These are phyloP conservation scores for Fusarium stilboides DNA, from an alignment of 2,329 filamentous ascomycete species.

Conservation along the genomic window DNA sequence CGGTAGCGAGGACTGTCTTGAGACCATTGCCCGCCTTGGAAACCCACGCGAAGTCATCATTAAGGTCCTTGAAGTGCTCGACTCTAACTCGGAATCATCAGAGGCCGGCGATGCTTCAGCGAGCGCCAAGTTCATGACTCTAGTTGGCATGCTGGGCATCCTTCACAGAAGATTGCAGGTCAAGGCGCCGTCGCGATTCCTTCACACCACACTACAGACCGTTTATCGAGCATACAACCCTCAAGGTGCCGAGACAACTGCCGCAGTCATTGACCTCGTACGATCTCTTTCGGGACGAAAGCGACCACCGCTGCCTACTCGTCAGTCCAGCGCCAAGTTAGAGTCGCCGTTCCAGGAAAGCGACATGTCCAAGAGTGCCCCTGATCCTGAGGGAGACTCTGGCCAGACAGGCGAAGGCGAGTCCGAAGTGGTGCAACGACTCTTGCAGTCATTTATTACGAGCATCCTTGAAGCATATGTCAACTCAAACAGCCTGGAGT, in stretches of 20 bases:
- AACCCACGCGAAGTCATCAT: constrained; percentile 87
- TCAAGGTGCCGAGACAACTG: constrained; percentile 76
- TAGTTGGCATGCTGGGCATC: constrained; percentile 80
- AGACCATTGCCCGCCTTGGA: constrained; percentile 81
- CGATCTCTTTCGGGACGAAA: constrained; percentile 78
- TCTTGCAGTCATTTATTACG: constrained; percentile 84
- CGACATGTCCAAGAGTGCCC: constrained; percentile 69
- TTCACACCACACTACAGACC: constrained; percentile 82
- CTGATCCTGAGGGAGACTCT: constrained; percentile 71
- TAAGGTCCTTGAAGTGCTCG: constrained; percentile 82
- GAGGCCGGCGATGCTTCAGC: constrained; percentile 56
- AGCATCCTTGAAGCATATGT: constrained; percentile 83
- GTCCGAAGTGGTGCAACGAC: constrained; percentile 71
- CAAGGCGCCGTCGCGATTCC: constrained; percentile 82
- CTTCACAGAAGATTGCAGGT: constrained; percentile 83
- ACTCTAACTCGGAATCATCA: constrained; percentile 61
- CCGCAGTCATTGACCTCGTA: constrained; percentile 78
- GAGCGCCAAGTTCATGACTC: constrained; percentile 73
- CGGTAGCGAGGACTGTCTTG: constrained; percentile 78
- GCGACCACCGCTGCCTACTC: constrained; percentile 72
- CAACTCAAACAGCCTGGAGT: constrained; percentile 71
- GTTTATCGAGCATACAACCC: constrained; percentile 77
- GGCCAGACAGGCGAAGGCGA: constrained; percentile 66
- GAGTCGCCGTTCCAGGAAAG: constrained; percentile 70
- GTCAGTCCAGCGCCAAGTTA: constrained; percentile 71